A percentile compares a stretch with the other conserved stretches of the same genome.
Conservation (phyloP, 2,329 filamentous ascomycete species). For the Metarhizium sp. region DNA sequence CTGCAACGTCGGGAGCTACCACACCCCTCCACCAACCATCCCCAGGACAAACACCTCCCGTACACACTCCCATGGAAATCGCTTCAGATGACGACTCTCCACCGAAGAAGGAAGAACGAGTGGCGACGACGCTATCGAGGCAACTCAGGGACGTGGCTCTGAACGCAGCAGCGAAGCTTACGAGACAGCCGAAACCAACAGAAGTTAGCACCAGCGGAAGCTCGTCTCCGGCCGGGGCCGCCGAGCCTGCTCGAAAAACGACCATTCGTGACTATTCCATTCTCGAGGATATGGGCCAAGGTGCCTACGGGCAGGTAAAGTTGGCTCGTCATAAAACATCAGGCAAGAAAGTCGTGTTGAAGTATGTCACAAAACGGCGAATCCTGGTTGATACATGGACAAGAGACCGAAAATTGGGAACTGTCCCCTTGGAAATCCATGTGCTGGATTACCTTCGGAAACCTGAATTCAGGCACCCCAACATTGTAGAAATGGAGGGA, state of each 20-base stretch:
- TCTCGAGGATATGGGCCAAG: constrained; percentile 96
- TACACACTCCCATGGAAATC: constrained; percentile 47
- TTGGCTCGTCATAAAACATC: constrained; percentile 77
- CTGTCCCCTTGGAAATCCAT: constrained; percentile 93
- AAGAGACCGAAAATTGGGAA: constrained; percentile 81
- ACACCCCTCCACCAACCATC: constrained; percentile 73
- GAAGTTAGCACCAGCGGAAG: constrained; percentile 22
- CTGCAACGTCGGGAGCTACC: constrained; percentile 50
- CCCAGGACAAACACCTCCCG: constrained; percentile 57
- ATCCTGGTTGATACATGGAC: constrained; percentile 99
- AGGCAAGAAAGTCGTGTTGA: constrained; percentile 81
- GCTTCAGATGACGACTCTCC: constrained; percentile 39
- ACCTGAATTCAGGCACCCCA: constrained; percentile 57
- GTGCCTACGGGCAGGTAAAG: constrained; percentile 96
- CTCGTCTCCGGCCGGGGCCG: constrained; percentile 24
- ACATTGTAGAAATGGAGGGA: constrained; percentile 64
- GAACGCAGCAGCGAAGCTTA: constrained; percentile 44
- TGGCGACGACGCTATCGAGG: constrained; percentile 39
- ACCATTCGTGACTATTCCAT: constrained; percentile 85
- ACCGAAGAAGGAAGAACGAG: constrained; percentile 28
- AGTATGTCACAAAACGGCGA: constrained; percentile 93
- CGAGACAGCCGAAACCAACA: constrained; percentile 26
- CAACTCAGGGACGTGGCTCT: constrained; percentile 49
- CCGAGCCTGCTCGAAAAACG: constrained; percentile 53
- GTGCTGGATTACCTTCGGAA: constrained; percentile 86